Base-by-base conservation (phyloP, 75 land plant genomes). In the Pinus taeda region DNA sequence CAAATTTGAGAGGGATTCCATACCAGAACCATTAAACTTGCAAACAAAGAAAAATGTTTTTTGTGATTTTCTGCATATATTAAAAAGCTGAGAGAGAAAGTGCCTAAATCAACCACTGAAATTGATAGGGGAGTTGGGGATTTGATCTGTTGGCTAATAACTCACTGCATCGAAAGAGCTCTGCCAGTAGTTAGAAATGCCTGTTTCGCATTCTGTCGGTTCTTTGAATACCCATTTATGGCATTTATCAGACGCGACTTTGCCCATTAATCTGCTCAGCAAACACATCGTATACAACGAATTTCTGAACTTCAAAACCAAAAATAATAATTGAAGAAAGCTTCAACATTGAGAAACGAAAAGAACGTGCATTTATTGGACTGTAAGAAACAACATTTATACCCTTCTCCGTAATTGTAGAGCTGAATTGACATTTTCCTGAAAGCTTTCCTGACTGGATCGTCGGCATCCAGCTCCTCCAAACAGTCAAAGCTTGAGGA, bases 401-500 rank as follows among this genome's bases (percentile, higher is more conserved):
- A 94, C 97, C 97, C 97, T 92, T 94, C 97, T 86, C 97, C 97
- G 81, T 94, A 94, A 80, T 94, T 94, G 86, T 94, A 94, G 29
- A 94, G 83, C 79, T 94, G 97, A 79, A 94, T 94, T 30, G 97
- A 94, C 97, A 94, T 94, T 79, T 94, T 92, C 80, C 97, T 91
- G 90, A 94, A 94, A 49, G 97, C 88, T 57, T 89, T 92, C 73
- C 91, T 82, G 53, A 94, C 91, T 37, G 93, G 90, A 87, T 92
- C 95, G 66, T 94, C 97, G 0, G 85, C 95, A 75, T 92, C 95
- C 37, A 91, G 83, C 75, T 86, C 88, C 55, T 90, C 92, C 75
- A 90, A 39, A 75, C 90, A 82, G 26, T 90, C 89, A 15, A 69
- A 77, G 77, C 74, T 73, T 5, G 74, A 57, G 57, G 74, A 73